Base-by-base conservation (phyloP, 2,329 filamentous ascomycete genomes). In the Chalaropsis ovoidea region DNA sequence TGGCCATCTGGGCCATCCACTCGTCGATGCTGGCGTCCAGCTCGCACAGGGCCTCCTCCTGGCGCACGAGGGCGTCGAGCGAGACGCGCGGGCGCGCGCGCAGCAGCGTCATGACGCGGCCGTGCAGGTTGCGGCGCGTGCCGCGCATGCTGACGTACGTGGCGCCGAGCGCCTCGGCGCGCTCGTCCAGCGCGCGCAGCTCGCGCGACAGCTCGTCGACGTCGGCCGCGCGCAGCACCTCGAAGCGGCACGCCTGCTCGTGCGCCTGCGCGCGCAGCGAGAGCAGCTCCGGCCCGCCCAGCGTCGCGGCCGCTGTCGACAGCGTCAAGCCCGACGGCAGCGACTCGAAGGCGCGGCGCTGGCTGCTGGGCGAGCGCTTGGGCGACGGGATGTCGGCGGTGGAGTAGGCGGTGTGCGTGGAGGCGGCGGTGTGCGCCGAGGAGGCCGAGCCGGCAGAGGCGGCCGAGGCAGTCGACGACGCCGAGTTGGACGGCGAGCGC, bases 1-100 rank as follows among this genome's bases (percentile, higher is more conserved):
- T 82, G 72, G 92, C 89, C n/a, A 92, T 81, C 76, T 92, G 92
- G 70, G 77, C 79, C 61, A 89, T 84, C 86, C 89, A 92, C 72
- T 90, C 87, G 71, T 92, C 89, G 69, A 93, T 92, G 2, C 86
- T 88, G 17, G 81, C 77, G 72, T 93, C 88, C 6, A 93, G 81
- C 73, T 91, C 88, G 1, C 85, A 83, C 11, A 93, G 79, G 1
- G 87, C 87, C 74, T 92, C 88, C 73, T 92, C 88, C 72, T 92
- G 88, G 76, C 87, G 89, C 52, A 92, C 79, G 73, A 93, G 83
- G 22, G 85, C 85, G 68, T 91, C 87, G 69, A 86, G 81, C 69
- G 85, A 89, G 73, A 91, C 90, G 69, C 83, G 86, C 65, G 86
- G 83, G 4, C 83, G 82, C 41, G 87, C 83, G 62, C 87, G 86